Base-by-base conservation (phyloP, 768 basidiomycete genomes). In the Phanerochaete sordida region DNA sequence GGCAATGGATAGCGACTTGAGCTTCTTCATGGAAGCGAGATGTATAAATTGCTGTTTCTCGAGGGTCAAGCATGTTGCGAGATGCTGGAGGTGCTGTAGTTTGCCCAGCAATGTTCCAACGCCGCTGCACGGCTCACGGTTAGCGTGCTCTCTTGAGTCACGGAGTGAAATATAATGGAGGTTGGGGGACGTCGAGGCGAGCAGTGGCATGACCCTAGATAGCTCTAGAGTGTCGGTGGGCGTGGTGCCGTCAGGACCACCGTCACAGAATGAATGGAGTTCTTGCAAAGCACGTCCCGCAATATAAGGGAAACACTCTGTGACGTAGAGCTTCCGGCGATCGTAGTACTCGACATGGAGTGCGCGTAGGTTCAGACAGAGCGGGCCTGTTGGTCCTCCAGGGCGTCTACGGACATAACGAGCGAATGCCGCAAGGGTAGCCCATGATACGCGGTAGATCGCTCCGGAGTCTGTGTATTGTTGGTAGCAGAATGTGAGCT, bases 221-320 rank as follows among this genome's bases (percentile, higher is more conserved):
- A 60, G 52, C 24, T 54, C 52, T 16, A 54, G 8, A 15, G 45
- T 28, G n/a, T 46, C 24, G 13, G 23, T 39, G 8, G 30, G 26
- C 3, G 33, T 15, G 28, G 28, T n/a, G 19, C 43, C 58, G n/a
- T 31, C n/a, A 1, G 26, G 9, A 9, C 53, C 58, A 19, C 26
- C 50, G 33, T 60, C 58, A 33, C 58, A 60, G 27, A 31, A 51
- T 13, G 54, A 24, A 33, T 60, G 58, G 1, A 60, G 11, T 28
- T 60, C 58, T 15, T 16, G 21, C 11, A 60, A 45, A 2, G 58
- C 33, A 6, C 51, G 50, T 4, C 58, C 58, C 21, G 8, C 51
- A n/a, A 60, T 26, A 21, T 60, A 51, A 23, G 37, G 58, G 30
- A 60, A 47, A 27, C 58, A 60, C 27, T 60, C 52, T 12, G 58